A percentile compares a stretch with the other conserved stretches of the same genome.
Conservation (phyloP, 805 yeast species). For the Yamadazyma paraphyllophila region DNA sequence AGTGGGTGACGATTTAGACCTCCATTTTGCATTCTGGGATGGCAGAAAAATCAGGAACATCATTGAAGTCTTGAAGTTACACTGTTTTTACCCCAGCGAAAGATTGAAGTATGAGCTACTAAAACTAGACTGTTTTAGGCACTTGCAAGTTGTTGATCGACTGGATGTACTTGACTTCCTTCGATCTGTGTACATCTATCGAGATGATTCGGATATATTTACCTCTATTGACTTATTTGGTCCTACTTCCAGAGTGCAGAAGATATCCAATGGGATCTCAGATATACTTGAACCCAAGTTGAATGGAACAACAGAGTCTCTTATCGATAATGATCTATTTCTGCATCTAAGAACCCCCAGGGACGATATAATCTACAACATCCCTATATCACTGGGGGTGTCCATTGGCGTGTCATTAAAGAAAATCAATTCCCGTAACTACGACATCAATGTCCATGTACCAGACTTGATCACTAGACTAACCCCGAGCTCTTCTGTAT, state of each 20-base stretch:
- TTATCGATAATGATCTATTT: conserved; percentile 25
- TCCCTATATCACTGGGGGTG: conserved; percentile 16
- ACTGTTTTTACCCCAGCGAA: conserved; percentile 33
- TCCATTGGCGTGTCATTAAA: conserved; percentile 36
- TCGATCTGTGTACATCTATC: conserved; percentile 6
- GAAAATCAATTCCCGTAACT: conserved; percentile 34
- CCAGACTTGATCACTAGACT: conserved; percentile 40
- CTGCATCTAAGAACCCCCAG: conserved; percentile 27
- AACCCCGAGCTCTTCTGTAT: conserved; percentile 25
- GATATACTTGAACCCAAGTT: conserved; percentile 17
- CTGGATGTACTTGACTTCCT: conserved; percentile 1
- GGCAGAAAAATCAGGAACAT: conserved; percentile 23
- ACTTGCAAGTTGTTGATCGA: not conserved
- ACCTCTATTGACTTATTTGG: conserved; percentile 11
- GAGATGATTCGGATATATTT: conserved; percentile 9
- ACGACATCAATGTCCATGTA: conserved; percentile 37
- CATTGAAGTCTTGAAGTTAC: conserved; percentile 28
- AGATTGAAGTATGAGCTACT: not conserved
- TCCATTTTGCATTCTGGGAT: conserved; percentile 31
- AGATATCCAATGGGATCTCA: conserved; percentile 12
- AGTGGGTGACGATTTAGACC: conserved; percentile 24
- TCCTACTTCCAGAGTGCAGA: not conserved
- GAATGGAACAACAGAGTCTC: not conserved
- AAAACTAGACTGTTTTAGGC: conserved; percentile 4
- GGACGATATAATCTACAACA: conserved; percentile 29